A percentile compares a stretch with the other conserved stretches of the same genome.
Evolutionary conservation across 23 red algal genomes (phyloP).

Genomic region (Gracilaria vermiculophylla): DNA sequence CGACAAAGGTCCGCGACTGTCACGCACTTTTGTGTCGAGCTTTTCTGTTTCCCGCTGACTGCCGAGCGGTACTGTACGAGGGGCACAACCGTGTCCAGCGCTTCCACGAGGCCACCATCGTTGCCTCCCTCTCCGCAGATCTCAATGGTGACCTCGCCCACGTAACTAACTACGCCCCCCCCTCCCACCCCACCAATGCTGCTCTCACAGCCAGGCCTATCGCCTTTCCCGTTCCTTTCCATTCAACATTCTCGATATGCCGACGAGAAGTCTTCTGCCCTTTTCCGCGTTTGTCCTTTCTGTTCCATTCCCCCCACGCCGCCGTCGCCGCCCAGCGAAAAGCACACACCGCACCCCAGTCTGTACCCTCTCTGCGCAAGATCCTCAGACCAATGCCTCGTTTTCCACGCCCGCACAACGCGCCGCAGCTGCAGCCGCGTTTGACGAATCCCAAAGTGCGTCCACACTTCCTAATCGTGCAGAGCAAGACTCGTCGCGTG

Average conservation of each 20-base stretch:
- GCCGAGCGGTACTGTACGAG: too few relatives aligned
- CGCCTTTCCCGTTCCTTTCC: background rate
- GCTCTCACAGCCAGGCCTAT: too few relatives aligned
- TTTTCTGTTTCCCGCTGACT: background rate
- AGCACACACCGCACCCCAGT: background rate
- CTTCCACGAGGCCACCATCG: too few relatives aligned
- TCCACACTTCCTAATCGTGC: background rate
- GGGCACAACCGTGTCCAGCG: too few relatives aligned
- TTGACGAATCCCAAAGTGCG: background rate
- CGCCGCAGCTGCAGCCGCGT: background rate
- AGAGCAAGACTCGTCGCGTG: slow-evolving; percentile 58
- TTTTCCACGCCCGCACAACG: background rate
- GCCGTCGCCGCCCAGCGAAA: background rate
- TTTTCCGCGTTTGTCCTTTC: slow-evolving; percentile 14
- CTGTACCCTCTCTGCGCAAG: background rate
- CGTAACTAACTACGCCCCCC: too few relatives aligned
- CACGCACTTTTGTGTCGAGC: background rate
- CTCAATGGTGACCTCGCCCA: too few relatives aligned
- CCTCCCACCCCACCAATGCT: too few relatives aligned
- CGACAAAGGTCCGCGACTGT: background rate
- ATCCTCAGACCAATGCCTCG: slow-evolving; percentile 4
- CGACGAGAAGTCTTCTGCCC: background rate
- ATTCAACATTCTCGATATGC: background rate
- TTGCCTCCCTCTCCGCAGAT: too few relatives aligned
- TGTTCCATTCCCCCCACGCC: background rate